Conservation (phyloP, 139 green algal species). For the Chlorella ohadii region DNA sequence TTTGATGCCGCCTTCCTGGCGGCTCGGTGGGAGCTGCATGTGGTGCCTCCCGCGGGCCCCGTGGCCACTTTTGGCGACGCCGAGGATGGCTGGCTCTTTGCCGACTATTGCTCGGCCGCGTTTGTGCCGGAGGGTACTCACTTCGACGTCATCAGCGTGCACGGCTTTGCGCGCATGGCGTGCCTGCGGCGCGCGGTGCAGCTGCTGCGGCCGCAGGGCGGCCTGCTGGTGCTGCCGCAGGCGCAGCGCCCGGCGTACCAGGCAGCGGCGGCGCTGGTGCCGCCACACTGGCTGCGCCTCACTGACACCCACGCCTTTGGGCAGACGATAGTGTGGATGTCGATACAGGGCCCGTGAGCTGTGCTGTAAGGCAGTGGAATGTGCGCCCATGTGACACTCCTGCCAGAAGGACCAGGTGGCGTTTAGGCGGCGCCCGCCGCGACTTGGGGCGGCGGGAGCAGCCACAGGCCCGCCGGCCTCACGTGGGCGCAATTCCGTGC, state of each 20-base stretch:
- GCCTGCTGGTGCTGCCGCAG: conserved; percentile 33
- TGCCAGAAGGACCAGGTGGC: too few species aligned
- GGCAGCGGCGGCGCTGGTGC: not conserved
- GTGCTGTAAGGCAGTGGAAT: too few species aligned
- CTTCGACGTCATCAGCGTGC: conserved; percentile 11
- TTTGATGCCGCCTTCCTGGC: conserved; percentile 3
- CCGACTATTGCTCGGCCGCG: not conserved
- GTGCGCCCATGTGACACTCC: too few species aligned
- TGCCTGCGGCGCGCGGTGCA: conserved; percentile 24
- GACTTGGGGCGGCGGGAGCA: not conserved
- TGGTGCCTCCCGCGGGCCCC: not conserved
- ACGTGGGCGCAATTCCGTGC: too few species aligned
- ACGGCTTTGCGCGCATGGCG: conserved; percentile 28
- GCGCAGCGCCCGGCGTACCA: conserved; percentile 16
- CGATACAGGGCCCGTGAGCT: not conserved
- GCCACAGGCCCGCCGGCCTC: not conserved
- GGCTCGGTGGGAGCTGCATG: not conserved
- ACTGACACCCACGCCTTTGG: conserved; percentile 1
- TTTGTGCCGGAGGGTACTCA: not conserved
- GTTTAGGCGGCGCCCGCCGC: too few species aligned
- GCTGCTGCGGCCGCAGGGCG: conserved; percentile 21
- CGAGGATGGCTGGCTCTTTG: not conserved
- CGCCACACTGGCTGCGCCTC: conserved; percentile 26
- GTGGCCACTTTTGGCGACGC: conserved; percentile 8
- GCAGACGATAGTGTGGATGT: conserved; percentile 28